Base-by-base conservation (phyloP, 148 eudicot species). In the Dianthus caryophyllus region DNA sequence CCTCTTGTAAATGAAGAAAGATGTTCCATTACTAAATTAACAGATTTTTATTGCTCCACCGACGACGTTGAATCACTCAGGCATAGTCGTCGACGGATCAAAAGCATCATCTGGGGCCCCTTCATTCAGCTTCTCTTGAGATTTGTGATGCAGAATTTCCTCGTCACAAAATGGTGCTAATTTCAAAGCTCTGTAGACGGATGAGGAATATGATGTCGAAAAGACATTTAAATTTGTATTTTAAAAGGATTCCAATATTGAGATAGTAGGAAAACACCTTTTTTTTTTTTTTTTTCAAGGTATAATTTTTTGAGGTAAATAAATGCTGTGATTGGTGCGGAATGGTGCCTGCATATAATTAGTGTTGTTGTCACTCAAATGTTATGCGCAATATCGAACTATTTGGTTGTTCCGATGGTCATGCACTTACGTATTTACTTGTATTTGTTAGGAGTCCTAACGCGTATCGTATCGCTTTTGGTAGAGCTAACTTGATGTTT, bases 171-270 rank as follows among this genome's bases (percentile, higher is more conserved):
- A 66, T 61, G 13, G 18, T 68, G 72, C 51, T 27, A 26, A 44
- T 22, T 15, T 38, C 31, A 8, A 68, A 39, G 38, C 62, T 53
- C 61, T 48, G 1, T 27, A 52, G 72, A 68, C 15, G 46, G 49
- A 39, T 71, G 64, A 75, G 51, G 67, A 70, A 38, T 72, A 75
- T 72, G 55, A 72, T 76, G 79, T 71, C 59, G 76, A 82, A 74
- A 76, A 82, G 66, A 60, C 52, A 17, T 65, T 76, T 72, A 75
- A 76, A 75, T 66, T 74, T 74, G 78, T 81, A 75, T 66, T 77
- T 75, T 25, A n/a, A n/a, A 41, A 62, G 54, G 62, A 58, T 69
- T 49, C 38, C 22, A 36, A 71, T 30, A 66, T 71, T 31, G 44
- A 30, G 75, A 59, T 47, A 20, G 56, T 69, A 65, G 74, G 22